Percentiles rank a stretch among this genome's conserved stretches.
These are phyloP conservation scores for Boletus pseudo-olivaceus DNA, from an alignment of 768 basidiomycete species.

Conservation along the genomic window DNA sequence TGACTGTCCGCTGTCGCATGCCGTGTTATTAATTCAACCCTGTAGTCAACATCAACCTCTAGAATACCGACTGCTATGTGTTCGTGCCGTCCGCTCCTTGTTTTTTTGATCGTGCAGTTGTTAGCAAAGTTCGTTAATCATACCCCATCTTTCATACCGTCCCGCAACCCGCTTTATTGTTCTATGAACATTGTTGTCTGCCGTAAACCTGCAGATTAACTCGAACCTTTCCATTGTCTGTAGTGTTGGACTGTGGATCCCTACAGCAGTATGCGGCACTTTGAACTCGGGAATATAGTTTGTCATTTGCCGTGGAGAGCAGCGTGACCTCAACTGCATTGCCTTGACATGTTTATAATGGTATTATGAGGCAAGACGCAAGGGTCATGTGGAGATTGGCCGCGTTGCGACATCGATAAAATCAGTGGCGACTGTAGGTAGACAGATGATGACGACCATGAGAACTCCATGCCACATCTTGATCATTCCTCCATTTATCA, in stretches of 20 bases:
- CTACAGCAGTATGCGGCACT: background rate
- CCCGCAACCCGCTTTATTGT: background rate
- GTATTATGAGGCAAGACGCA: background rate
- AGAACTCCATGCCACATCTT: too few species aligned
- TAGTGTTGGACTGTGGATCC: background rate
- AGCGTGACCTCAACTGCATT: background rate
- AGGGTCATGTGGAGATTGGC: background rate
- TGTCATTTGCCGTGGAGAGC: background rate
- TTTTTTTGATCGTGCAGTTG: background rate
- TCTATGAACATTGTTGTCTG: background rate
- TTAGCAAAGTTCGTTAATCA: conserved; percentile 8
- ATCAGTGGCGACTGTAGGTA: background rate
- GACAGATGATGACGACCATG: background rate
- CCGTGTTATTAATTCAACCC: background rate
- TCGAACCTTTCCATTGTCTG: background rate
- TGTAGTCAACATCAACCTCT: conserved; percentile 16
- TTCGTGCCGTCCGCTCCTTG: conserved; percentile 18
- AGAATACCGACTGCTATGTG: background rate
- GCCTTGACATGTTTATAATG: background rate
- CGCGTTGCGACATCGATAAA: background rate
- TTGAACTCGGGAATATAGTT: background rate
- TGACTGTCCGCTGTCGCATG: background rate
- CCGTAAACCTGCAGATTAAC: background rate
- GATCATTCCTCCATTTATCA: too few species aligned
- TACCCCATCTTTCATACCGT: conserved; percentile 9